Conservation (phyloP, 345 rosid genomes). For the Pugionium cornutum region DNA sequence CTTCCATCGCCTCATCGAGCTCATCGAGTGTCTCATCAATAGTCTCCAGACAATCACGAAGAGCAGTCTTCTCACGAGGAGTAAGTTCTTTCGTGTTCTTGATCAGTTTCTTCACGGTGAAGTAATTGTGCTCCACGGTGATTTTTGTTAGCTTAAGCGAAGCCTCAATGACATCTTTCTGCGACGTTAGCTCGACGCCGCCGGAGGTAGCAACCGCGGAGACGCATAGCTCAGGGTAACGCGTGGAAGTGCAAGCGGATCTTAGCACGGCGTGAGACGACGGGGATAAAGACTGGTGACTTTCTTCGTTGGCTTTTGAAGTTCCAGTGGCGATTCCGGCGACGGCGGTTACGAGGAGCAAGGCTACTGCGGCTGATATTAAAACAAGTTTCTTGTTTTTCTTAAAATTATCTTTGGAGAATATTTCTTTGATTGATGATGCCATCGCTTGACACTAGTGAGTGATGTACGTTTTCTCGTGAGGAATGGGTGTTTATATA, state of each 20-base stretch:
- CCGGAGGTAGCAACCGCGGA: not conserved
- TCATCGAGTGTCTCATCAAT: not conserved
- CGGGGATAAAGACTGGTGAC: not conserved
- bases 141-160: not conserved
- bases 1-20: not conserved
- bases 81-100: not conserved
- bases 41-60: not conserved
- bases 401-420: not conserved
- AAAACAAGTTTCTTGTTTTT: not conserved
- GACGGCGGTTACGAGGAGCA: not conserved
- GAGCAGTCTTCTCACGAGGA: not conserved
- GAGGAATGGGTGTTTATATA: too few species aligned
- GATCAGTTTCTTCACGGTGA: not conserved
- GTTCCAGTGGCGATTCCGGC: not conserved
- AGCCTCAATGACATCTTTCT: not conserved
- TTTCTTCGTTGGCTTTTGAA: not conserved
- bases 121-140: not conserved
- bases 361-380: not conserved
- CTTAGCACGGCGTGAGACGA: not conserved
- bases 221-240: not conserved
- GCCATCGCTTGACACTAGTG: too few species aligned
- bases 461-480: too few species aligned
- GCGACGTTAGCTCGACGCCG: not conserved
- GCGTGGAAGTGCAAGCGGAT: not conserved
- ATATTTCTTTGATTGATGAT: too few species aligned